These are phyloP conservation scores for Pyrenophora seminiperda DNA, from an alignment of 2,329 filamentous ascomycete genomes.

Conservation along the genomic window DNA sequence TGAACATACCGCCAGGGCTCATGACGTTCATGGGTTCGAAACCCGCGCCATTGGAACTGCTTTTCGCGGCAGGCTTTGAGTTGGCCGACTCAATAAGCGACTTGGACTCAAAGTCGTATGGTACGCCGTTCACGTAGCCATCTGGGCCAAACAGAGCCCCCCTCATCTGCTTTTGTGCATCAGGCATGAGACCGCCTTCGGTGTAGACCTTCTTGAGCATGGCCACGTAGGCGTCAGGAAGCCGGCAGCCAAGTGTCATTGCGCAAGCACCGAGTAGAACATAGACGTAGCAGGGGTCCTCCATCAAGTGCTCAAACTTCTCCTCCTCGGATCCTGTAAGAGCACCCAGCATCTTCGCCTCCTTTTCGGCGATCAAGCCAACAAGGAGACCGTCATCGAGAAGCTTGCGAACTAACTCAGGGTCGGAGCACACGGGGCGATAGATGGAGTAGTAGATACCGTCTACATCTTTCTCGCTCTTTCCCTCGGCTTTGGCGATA, in stretches of 20 bases:
- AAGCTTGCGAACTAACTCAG: slow-evolving; percentile 22
- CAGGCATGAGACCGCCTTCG: slow-evolving; percentile 20
- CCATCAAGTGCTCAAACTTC: slow-evolving; percentile 2
- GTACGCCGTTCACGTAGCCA: slow-evolving; percentile 20
- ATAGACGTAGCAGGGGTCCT: slow-evolving; percentile 24
- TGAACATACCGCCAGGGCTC: slow-evolving; percentile 19
- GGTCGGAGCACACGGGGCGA: slow-evolving; percentile 11
- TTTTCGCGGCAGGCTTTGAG: neutral
- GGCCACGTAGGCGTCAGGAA: slow-evolving; percentile 12
- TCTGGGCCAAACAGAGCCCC: slow-evolving; percentile 27
- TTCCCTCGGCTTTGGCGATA: slow-evolving; percentile 16
- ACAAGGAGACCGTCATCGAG: slow-evolving; percentile 24
- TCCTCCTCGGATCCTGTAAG: slow-evolving; percentile 8
- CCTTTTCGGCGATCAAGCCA: slow-evolving; percentile 16
- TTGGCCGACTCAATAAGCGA: slow-evolving; percentile 16
- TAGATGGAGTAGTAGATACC: slow-evolving; percentile 18
- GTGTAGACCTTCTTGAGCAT: slow-evolving; percentile 29
- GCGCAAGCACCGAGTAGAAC: slow-evolving; percentile 28
- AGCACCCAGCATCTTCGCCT: slow-evolving; percentile 16
- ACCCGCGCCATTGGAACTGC: neutral
- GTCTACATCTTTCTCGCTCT: slow-evolving; percentile 11
- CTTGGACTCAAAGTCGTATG: slow-evolving; percentile 29
- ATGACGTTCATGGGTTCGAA: slow-evolving; percentile 20
- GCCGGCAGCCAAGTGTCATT: slow-evolving; percentile 25
- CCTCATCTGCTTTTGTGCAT: slow-evolving; percentile 22